Evolutionary conservation across 768 basidiomycete genomes (phyloP), one percentile per base, ranked within the genome.

Genomic region (Terana coerulea): DNA sequence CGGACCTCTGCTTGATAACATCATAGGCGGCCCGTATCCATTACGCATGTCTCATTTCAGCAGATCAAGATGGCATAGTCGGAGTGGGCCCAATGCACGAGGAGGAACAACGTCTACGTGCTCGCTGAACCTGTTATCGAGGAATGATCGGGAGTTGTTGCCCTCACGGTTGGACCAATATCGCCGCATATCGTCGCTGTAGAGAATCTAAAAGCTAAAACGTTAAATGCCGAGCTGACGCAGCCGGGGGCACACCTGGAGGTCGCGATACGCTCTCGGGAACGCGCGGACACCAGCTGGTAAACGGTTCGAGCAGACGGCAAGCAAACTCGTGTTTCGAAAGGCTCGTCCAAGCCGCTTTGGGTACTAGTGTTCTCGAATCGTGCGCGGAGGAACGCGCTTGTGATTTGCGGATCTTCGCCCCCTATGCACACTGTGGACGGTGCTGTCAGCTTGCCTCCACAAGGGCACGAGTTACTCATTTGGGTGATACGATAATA

Each of bases 191-290:
- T 41, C 48, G 53, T 53, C 15, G n/a, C 42, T 48, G 60, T 63
- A 48, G 55, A 54, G 54, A n/a, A 65, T 58, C 52, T 60, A 58
- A 63, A 65, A 65, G 64, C 62, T 65, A 65, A 65, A 65, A 65
- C 59, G 61, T 61, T 65, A 63, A 65, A 59, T 61, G 45, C 39
- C 36, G 33, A 49, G 41, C 45, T 54, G 53, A 51, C 49, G 50
- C 25, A 28, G 51, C 30, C n/a, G n/a, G n/a, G n/a, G n/a, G n/a
- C n/a, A n/a, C n/a, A n/a, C n/a, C n/a, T n/a, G n/a, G n/a, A n/a
- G n/a, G n/a, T n/a, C n/a, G n/a, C n/a, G n/a, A n/a, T n/a, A n/a
- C n/a, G n/a, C n/a, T n/a, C n/a, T n/a, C n/a, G n/a, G n/a, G n/a
- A n/a, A n/a, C n/a, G n/a, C n/a, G n/a, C n/a, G n/a, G n/a, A n/a